Evolutionary conservation across 2,329 filamentous ascomycete genomes (phyloP).

Genomic region (Sarocladium kiliense): DNA sequence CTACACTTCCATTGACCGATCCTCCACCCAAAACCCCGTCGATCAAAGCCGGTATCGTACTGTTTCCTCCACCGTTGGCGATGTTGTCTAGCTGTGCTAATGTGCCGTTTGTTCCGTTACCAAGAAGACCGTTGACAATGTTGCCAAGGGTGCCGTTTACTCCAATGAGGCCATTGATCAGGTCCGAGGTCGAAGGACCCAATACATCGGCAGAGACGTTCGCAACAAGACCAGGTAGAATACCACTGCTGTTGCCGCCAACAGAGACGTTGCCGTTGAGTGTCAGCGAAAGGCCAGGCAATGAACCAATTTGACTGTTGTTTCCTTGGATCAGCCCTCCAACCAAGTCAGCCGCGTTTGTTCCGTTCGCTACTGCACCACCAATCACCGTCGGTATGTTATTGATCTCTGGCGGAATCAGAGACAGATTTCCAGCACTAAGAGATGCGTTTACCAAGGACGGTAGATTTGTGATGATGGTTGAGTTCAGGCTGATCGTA

Average conservation of each 20-base stretch:
- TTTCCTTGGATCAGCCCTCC: neutral
- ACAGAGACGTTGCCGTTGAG: slow-evolving; percentile 1
- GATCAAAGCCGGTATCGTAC: neutral
- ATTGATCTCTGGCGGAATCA: neutral
- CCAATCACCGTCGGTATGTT: neutral
- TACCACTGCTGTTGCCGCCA: neutral
- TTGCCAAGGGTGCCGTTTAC: neutral
- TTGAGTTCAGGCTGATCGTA: slow-evolving; percentile 4
- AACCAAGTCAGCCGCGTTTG: neutral
- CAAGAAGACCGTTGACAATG: neutral
- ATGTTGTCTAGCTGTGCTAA: neutral
- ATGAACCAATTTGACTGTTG: neutral
- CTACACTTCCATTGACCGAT: neutral
- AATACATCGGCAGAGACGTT: neutral
- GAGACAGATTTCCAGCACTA: neutral
- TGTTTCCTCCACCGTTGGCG: neutral
- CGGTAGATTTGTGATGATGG: neutral
- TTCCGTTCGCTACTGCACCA: neutral
- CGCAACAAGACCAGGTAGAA: slow-evolving; percentile 4
- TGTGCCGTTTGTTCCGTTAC: neutral
- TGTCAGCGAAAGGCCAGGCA: neutral
- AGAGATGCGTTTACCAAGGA: neutral
- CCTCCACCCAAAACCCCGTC: neutral
- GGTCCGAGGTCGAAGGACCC: neutral
- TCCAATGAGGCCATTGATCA: slow-evolving; percentile 5